Percentiles rank a stretch among this genome's conserved stretches.
phyloP scores from a whole-genome alignment of 805 yeast genomes.

The Wickerhamomyces tratensis region DNA sequence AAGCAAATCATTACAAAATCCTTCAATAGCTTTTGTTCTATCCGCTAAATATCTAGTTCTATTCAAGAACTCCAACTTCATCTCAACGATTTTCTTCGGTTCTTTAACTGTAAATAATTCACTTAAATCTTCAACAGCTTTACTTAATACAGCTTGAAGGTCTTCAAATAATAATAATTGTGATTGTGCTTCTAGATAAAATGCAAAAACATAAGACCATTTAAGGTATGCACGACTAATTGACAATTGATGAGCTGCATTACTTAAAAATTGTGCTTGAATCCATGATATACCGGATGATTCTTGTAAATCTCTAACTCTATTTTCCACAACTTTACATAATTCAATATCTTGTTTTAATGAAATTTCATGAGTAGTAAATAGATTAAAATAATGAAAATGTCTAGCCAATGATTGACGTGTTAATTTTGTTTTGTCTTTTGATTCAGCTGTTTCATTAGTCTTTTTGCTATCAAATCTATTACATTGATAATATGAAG shows the following conservation, averaged over 20 bases:
- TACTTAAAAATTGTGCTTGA: constrained; percentile 76
- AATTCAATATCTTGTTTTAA: constrained; percentile 61
- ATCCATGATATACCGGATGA: constrained; percentile 67
- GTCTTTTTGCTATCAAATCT: constrained; percentile 33
- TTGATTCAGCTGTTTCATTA: constrained; percentile 9
- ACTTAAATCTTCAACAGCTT: constrained; percentile 62
- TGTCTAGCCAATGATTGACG: constrained; percentile 51
- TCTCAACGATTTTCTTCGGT: constrained; percentile 23
- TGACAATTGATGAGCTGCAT: constrained; percentile 54
- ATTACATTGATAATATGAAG: constrained; percentile 58
- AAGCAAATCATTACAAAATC: constrained; percentile 17
- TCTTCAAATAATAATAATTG: constrained; percentile 58
- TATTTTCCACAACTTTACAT: constrained; percentile 49
- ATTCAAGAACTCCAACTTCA: constrained; percentile 27
- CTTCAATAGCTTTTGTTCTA: constrained; percentile 26
- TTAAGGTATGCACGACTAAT: constrained; percentile 69
- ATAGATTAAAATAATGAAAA: constrained; percentile 66
- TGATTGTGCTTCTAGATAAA: constrained; percentile 40
- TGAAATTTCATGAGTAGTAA: constrained; percentile 67
- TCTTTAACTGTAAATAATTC: constrained; percentile 39
- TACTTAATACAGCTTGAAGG: constrained; percentile 53
- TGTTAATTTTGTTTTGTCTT: constrained; percentile 29
- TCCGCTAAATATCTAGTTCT: constrained; percentile 24
- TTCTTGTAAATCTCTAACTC: constrained; percentile 59
- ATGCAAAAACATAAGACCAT: constrained; percentile 87